These are phyloP conservation scores for Austroboletus niveus DNA, from an alignment of 1,284 basidiomycete species.

Conservation along the genomic window DNA sequence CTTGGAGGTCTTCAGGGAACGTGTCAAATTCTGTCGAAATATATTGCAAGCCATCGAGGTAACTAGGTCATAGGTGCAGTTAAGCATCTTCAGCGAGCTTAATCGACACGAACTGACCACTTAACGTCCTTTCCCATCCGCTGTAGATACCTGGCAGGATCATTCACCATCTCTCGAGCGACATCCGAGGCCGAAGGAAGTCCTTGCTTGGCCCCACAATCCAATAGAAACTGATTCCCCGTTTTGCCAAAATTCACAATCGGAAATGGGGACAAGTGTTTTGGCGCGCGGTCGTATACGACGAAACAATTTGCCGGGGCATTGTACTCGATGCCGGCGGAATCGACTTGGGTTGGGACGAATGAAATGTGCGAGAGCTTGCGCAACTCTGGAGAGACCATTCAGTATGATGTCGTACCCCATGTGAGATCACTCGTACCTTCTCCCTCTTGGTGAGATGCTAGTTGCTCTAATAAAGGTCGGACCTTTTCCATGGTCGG, in stretches of 20 bases:
- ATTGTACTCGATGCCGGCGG: not conserved
- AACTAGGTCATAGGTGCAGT: conserved; percentile 7
- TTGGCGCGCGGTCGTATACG: not conserved
- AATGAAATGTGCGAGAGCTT: not conserved
- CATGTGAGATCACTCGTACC: not conserved
- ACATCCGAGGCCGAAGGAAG: conserved; percentile 24
- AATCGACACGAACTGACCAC: conserved; percentile 5
- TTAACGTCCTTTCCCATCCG: not conserved
- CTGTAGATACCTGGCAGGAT: conserved; percentile 20
- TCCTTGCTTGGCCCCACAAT: conserved; percentile 20
- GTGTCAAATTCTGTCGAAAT: conserved; percentile 15
- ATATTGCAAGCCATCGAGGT: conserved; percentile 22
- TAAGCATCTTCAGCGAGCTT: no score
- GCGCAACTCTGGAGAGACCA: not conserved
- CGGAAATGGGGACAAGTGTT: conserved; percentile 4
- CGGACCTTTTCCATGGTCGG: not conserved
- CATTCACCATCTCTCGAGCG: conserved; percentile 12
- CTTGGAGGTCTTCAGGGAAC: conserved; percentile 11
- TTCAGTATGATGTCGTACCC: not conserved
- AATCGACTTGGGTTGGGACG: conserved; percentile 4
- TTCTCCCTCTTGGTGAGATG: not conserved
- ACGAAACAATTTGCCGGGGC: conserved; percentile 26
- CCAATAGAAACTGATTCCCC: conserved; percentile 23
- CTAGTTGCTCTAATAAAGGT: not conserved
- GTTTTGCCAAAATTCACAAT: conserved; percentile 20